Conservation (phyloP, 164 flowering plant genomes). For the Tinospora cordifolia region DNA sequence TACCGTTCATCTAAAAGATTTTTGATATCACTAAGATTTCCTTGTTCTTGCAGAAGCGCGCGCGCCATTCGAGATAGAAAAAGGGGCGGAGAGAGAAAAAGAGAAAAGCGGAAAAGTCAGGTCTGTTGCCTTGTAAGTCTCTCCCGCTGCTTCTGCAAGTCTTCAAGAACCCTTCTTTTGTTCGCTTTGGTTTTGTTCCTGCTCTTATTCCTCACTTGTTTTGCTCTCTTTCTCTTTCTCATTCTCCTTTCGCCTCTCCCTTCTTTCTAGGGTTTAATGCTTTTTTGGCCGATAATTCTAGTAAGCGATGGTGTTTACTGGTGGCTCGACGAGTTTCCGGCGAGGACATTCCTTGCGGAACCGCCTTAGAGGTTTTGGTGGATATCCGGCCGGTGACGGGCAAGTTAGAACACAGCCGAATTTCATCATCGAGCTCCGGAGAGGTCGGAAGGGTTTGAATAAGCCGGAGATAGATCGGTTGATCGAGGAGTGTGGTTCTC, state of each 20-base stretch:
- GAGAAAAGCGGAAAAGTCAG: too few species aligned
- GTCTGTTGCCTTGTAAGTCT: not conserved
- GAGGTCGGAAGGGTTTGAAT: not conserved
- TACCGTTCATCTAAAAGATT: too few species aligned
- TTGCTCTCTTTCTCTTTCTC: not conserved
- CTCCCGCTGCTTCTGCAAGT: not conserved
- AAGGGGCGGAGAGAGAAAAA: too few species aligned
- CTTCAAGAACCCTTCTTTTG: too few species aligned
- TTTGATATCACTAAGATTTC: too few species aligned
- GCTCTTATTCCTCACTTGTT: not conserved
- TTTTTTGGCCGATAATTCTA: not conserved
- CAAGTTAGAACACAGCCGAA: not conserved
- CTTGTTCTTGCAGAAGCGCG: too few species aligned
- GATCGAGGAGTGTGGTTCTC: not conserved
- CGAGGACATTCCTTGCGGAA: too few species aligned
- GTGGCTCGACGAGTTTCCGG: not conserved
- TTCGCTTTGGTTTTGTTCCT: not conserved
- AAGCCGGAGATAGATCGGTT: conserved; percentile 1
- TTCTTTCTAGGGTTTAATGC: not conserved
- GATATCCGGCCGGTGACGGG: not conserved
- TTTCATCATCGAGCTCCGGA: conserved; percentile 12
- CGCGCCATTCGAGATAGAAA: too few species aligned
- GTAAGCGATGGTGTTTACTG: not conserved
- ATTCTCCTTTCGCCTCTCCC: not conserved
- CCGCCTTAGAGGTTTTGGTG: not conserved